Evolutionary conservation across 495 filamentous ascomycete species (phyloP).

Genomic region (Penicillium coffeae): DNA sequence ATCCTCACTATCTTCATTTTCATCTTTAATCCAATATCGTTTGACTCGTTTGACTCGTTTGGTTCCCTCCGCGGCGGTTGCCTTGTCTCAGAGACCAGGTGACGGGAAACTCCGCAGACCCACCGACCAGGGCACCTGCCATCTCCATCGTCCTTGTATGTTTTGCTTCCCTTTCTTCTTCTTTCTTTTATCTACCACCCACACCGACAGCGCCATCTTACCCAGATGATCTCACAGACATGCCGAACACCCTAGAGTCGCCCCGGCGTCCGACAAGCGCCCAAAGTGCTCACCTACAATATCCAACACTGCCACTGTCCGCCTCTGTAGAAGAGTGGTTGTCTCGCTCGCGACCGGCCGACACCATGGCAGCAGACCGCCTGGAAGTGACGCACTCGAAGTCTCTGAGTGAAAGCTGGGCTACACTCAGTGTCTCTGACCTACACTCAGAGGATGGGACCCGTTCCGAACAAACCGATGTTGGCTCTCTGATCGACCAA

Average conservation of each 20-base stretch:
- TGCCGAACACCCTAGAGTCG: constrained; percentile 43
- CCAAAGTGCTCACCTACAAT: constrained; percentile 33
- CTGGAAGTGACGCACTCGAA: constrained; percentile 20
- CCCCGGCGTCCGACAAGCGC: constrained; percentile 28
- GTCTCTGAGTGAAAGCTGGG: constrained; percentile 47
- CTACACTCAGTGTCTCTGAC: constrained; percentile 44
- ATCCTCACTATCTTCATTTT: too few relatives aligned
- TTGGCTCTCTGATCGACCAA: constrained; percentile 44
- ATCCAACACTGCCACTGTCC: constrained; percentile 44
- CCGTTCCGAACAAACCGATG: constrained; percentile 44
- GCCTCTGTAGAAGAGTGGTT: constrained; percentile 48
- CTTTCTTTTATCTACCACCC: too few relatives aligned
- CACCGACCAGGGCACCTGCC: too few relatives aligned
- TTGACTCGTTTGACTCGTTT: too few relatives aligned
- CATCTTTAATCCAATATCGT: too few relatives aligned
- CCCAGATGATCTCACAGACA: too few relatives aligned
- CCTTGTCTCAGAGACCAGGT: too few relatives aligned
- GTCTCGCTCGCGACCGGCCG: constrained; percentile 42
- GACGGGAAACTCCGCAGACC: too few relatives aligned
- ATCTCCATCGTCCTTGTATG: too few relatives aligned
- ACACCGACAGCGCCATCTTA: too few relatives aligned
- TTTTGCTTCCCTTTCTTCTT: too few relatives aligned
- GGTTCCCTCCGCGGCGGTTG: too few relatives aligned
- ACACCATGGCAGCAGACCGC: constrained; percentile 38
- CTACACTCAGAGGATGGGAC: constrained; percentile 43